These are phyloP conservation scores for Clarkia xantiana DNA, from an alignment of 345 rosid genomes.

Conservation along the genomic window DNA sequence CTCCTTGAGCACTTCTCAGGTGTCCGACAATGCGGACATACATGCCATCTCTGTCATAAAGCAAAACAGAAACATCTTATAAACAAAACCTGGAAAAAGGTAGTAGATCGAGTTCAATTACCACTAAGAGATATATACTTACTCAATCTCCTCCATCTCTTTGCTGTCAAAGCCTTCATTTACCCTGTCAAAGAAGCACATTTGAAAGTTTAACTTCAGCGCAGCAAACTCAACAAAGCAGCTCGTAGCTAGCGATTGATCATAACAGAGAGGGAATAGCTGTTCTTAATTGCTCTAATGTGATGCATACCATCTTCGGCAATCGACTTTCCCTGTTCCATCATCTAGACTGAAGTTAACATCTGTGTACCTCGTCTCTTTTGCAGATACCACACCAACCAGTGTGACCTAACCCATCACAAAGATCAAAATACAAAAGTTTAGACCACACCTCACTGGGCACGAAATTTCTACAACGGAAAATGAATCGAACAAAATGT, in stretches of 20 bases:
- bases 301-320: constrained; percentile 58
- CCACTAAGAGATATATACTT: constrained; percentile 11
- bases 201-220: too few species aligned
- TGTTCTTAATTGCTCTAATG: too few species aligned
- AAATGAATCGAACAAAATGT: too few species aligned
- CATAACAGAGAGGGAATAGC: too few species aligned
- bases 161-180: constrained; percentile 45
- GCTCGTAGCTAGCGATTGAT: too few species aligned
- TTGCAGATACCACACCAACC: constrained; percentile 62
- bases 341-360: constrained; percentile 59
- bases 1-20: constrained; percentile 58
- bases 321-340: constrained; percentile 71
- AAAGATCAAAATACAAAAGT: too few species aligned
- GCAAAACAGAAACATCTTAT: background rate
- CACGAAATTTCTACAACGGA: too few species aligned
- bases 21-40: constrained; percentile 76
- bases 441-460: too few species aligned
- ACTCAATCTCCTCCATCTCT: constrained; percentile 61
- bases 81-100: background rate
- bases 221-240: too few species aligned
- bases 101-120: too few species aligned
- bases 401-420: constrained; percentile 38
- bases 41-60: constrained; percentile 41
- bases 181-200: constrained; percentile 31
- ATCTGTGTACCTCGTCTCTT: constrained; percentile 43